Evolutionary conservation across 208 protist species (phyloP), one percentile per base, ranked within the genome.

Genomic region (Dictyostelium gargantuum): DNA sequence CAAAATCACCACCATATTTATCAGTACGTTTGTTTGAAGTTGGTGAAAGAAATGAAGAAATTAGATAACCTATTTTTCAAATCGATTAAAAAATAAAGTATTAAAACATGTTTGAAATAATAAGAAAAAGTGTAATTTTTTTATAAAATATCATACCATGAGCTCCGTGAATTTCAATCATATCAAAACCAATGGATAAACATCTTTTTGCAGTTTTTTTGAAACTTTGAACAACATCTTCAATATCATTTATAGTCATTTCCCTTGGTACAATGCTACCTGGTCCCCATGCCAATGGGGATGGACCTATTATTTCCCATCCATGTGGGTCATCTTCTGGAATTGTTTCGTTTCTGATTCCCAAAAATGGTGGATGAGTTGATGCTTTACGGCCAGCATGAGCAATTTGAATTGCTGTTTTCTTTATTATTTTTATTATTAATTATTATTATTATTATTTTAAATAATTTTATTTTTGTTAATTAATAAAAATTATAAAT

Each of bases 141-240:
- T n/a, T n/a, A n/a, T n/a, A n/a, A n/a, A n/a, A n/a, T n/a, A n/a
- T n/a, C n/a, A n/a, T n/a, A n/a, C 97, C 98, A 93, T 98, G 94
- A 19, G 95, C 95, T 38, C 94, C 95, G 86, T 98, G 98, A 42
- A 99, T 91, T 96, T 98, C 92, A 70, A 99, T 94, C 13, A 96
- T 97, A 85, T 98, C 98, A 92, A 98, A 98, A 17, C 98, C 97
- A 29, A 97, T 97, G 54, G 93, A 92, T 21, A 97, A 94, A 17
- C 95, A 95, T 50, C 97, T 96, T 81, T 93, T 95, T 0, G 97
- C 97, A 0, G 96, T 96, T 1, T 95, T 72, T 68, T 76, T 96
- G 94, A 97, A 98, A 15, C 91, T 70, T 40, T 95, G 11, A 58
- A 97, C 95, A 35, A 95, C 84, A 3, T 48, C 1, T 46, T 82